Evolutionary conservation across 768 basidiomycete species (phyloP).

Genomic region (Lepiota subincarnata): DNA sequence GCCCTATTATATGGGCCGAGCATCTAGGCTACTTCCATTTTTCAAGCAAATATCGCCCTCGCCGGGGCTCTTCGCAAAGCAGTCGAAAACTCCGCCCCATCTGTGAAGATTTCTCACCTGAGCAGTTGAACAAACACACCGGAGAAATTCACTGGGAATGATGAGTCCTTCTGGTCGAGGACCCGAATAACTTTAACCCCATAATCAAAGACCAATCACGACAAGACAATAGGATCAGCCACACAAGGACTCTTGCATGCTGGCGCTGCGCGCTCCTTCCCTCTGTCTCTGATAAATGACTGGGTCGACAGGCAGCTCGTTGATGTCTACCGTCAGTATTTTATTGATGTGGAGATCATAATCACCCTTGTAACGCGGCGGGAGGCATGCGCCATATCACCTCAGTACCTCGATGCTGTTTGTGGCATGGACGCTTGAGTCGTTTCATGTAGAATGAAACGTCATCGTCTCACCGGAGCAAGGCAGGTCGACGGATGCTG

Average conservation of each 20-base stretch:
- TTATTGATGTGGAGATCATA: neutral
- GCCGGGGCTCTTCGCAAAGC: constrained; percentile 65
- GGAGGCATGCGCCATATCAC: neutral
- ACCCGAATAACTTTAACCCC: constrained; percentile 67
- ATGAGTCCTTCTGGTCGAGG: constrained; percentile 47
- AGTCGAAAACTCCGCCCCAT: constrained; percentile 62
- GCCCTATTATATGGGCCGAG: neutral
- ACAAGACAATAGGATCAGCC: constrained; percentile 55
- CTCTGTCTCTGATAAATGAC: neutral
- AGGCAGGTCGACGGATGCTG: constrained; percentile 43
- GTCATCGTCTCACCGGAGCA: constrained; percentile 53
- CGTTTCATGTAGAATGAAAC: constrained; percentile 39
- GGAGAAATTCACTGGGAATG: constrained; percentile 78
- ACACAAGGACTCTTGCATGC: constrained; percentile 73
- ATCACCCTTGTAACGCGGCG: constrained; percentile 5
- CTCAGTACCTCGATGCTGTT: constrained; percentile 14
- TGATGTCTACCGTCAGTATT: neutral
- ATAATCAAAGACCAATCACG: constrained; percentile 62
- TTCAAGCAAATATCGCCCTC: constrained; percentile 65
- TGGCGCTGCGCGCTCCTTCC: constrained; percentile 22
- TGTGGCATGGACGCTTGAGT: neutral
- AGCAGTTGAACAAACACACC: constrained; percentile 60
- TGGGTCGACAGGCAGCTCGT: too few relatives aligned
- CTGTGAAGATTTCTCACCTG: constrained; percentile 77
- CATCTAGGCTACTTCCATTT: constrained; percentile 55